Conservation (phyloP, 495 filamentous ascomycete genomes). For the Penicillium egyptiacum region DNA sequence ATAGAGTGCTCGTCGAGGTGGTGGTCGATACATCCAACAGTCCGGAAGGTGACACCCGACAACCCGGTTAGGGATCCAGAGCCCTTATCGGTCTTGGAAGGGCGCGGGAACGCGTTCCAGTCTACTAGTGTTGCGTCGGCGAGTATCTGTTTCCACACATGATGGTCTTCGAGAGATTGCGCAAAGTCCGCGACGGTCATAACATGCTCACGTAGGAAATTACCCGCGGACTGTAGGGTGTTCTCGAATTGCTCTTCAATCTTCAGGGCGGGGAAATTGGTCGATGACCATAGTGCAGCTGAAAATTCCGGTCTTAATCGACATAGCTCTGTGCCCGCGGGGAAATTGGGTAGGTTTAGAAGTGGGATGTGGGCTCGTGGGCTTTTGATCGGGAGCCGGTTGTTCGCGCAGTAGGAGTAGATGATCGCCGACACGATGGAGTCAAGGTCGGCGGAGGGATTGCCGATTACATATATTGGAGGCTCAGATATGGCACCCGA, state of each 20-base stretch:
- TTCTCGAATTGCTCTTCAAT: constrained; percentile 32
- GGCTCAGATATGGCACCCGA: constrained; percentile 30
- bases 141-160: constrained; percentile 15
- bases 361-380: constrained; percentile 72
- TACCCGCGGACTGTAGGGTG: constrained; percentile 29
- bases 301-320: constrained; percentile 76
- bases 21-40: constrained; percentile 87
- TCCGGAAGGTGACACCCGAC: constrained; percentile 41
- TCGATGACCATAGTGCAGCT: constrained; percentile 43
- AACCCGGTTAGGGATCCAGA: constrained; percentile 36
- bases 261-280: constrained; percentile 28
- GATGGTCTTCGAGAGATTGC: constrained; percentile 18
- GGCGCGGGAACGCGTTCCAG: constrained; percentile 75
- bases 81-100: constrained; percentile 31
- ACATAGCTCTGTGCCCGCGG: constrained; percentile 55
- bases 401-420: constrained; percentile 73
- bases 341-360: constrained; percentile 66
- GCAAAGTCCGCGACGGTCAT: constrained; percentile 46
- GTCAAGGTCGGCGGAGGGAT: constrained; percentile 73
- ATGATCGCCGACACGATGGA: constrained; percentile 84
- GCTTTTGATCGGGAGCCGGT: constrained; percentile 43
- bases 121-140: constrained; percentile 70
- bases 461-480: constrained; percentile 49
- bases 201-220: constrained; percentile 42
- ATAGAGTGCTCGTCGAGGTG: constrained; percentile 78